phyloP scores from a whole-genome alignment of 345 rosid species.

The Nasturtium officinale region DNA sequence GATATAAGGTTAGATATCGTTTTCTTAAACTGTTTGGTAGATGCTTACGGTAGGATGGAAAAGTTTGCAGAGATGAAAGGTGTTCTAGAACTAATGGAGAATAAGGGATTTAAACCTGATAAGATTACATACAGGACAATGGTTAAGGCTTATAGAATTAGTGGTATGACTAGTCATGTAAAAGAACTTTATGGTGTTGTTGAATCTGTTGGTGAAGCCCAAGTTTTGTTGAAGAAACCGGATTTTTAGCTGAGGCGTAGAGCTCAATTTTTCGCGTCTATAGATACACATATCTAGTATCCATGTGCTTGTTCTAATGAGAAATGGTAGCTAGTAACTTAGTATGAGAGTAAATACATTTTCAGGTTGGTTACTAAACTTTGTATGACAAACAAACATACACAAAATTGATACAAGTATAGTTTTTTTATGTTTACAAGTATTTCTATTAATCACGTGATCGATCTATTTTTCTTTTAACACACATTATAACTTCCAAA shows the following conservation, averaged over 20 bases:
- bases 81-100: conserved; percentile 73
- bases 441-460: no score
- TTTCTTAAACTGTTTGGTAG: conserved; percentile 88
- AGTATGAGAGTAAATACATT: conserved; percentile 27
- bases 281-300: conserved; percentile 10
- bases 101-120: conserved; percentile 72
- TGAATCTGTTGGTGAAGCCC: conserved; percentile 47
- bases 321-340: no score
- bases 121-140: conserved; percentile 80
- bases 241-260: conserved; percentile 47
- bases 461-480: no score
- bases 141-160: conserved; percentile 67
- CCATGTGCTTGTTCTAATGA: no score
- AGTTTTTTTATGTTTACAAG: no score
- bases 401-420: conserved; percentile 11
- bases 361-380: conserved; percentile 1
- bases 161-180: conserved; percentile 69
- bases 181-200: conserved; percentile 58
- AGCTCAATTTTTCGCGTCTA: conserved; percentile 9
- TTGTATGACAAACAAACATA: conserved; percentile 7
- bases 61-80: conserved; percentile 87
- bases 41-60: conserved; percentile 86
- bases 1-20: conserved; percentile 71
- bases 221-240: conserved; percentile 46
- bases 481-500: no score